Evolutionary conservation across 495 filamentous ascomycete genomes (phyloP).

Genomic region (Talaromyces ruber): DNA sequence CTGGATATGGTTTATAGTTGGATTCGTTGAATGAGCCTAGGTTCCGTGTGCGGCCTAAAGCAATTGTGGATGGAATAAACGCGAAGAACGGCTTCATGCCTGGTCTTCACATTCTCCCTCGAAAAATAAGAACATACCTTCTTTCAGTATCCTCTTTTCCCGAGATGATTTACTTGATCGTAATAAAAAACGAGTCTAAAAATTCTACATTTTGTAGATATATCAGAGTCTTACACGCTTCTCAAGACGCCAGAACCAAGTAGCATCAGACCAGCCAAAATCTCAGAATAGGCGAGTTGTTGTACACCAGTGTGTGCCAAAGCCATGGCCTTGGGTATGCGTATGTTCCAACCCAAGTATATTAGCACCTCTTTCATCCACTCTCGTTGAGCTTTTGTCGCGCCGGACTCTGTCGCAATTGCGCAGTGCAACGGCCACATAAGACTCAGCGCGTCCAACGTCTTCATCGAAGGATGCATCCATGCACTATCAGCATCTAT

Average conservation of each 20-base stretch:
- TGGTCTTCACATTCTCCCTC: slow-evolving; percentile 37
- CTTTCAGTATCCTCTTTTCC: neutral
- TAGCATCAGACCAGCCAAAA: neutral
- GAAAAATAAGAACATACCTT: neutral
- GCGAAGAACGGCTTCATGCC: slow-evolving; percentile 49
- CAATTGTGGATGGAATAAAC: slow-evolving; percentile 49
- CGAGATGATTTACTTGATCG: neutral
- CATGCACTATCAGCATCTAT: neutral
- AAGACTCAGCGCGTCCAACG: neutral
- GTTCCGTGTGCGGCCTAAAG: slow-evolving; percentile 16
- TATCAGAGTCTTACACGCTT: neutral
- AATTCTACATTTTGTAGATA: neutral
- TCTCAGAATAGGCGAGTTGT: neutral
- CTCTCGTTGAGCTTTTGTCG: neutral
- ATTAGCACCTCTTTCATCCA: neutral
- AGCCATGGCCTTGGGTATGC: neutral
- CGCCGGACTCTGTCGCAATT: neutral
- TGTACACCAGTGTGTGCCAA: neutral
- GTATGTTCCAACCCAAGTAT: neutral
- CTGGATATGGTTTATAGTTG: neutral
- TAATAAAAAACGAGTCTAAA: neutral
- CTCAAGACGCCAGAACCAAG: neutral
- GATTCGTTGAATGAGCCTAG: neutral
- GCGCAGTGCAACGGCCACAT: neutral
- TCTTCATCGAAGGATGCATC: neutral